Base-by-base conservation (phyloP, 495 filamentous ascomycete genomes). In the Talaromyces liani region DNA sequence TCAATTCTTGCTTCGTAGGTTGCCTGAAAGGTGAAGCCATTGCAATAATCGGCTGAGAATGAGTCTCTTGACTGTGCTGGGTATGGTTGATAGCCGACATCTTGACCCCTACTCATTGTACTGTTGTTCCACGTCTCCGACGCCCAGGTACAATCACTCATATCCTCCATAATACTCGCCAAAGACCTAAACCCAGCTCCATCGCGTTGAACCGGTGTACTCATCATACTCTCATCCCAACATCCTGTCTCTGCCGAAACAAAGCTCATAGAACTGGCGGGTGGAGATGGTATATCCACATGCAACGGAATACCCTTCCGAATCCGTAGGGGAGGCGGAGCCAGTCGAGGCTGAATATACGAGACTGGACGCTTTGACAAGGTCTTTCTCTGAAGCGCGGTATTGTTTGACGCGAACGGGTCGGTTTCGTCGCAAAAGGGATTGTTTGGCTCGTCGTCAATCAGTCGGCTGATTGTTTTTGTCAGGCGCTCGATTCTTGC, bases 281-380 rank as follows among this genome's bases (percentile, higher is more conserved):
- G 4, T 27, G 33, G 24, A 1, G 58, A 36, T 16, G 25, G 22
- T 20, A 41, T 47, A 25, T 20, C 24, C 16, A 45, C 34, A 41
- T 45, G 58, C n/a, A 22, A 45, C 2, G 36, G 8, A 4, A 41
- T 3, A 29, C 7, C 25, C 29, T 75, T 77, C 7, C 64, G 64
- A 22, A 74, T 65, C 1, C 65, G 65, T 7, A 77, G 63, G 1
- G 75, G 75, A 31, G 71, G 65, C 4, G 73, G 75, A 36, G 69
- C 61, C 5, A 75, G 63, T 3, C 16, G 60, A 34, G 25, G 45
- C 25, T 16, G 24, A 31, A 34, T 33, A 7, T 16, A 51, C 47
- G n/a, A 54, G 12, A 36, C 14, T 9, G 5, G 6, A 61, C 7
- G 36, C 24, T 16, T 51, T 27, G 36, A 25, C 33, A 36, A 36